Evolutionary conservation across 306 rosid genomes (phyloP), one percentile per base, ranked within the genome.

Genomic region (Hylodesmum podocarpum): DNA sequence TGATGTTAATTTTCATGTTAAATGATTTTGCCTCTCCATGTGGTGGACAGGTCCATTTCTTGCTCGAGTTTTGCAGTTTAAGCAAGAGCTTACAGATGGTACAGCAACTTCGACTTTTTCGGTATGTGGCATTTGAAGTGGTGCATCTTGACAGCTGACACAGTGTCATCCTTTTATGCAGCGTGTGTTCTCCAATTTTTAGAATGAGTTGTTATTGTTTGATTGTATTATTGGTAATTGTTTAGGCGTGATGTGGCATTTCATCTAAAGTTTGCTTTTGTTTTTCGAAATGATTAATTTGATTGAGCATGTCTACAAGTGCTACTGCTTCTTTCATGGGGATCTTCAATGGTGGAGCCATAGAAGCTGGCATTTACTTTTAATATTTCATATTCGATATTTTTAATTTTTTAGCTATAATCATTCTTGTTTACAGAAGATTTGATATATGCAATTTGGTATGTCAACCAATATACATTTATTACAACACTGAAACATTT

Each of bases 1-100:
- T 36, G 11, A 39, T 27, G 29, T 44, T 19, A 4, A 16, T 53
- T 57, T 31, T 55, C 28, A 19, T 49, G 53, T 73, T 49, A 7
- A 66, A 36, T 47, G 4, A 57, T 15, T 39, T 61, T 59, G 3
- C 29, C 40, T 83, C 73, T 54, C 19, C 36, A 66, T 33, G 6
- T 31, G 41, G 69, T 69, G 66, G 72, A 36, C 84, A 93, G 98
- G 91, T 91, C 39, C 86, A 89, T 88, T 93, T 93, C 85, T 84
- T 91, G 88, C 89, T 85, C 10, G 98, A 93, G 84, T 91, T 93
- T 80, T 91, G 97, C 85, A 81, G 86, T 83, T 82, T 93, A 75
- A 93, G 96, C 86, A 93, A 89, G 83, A 93, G 93, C 77, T 86
- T 93, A 82, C 98, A 86, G 82, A 89, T 93, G 97, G 97, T 88